Conservation (phyloP, 768 basidiomycete species). For the Amanita brunnescens region DNA sequence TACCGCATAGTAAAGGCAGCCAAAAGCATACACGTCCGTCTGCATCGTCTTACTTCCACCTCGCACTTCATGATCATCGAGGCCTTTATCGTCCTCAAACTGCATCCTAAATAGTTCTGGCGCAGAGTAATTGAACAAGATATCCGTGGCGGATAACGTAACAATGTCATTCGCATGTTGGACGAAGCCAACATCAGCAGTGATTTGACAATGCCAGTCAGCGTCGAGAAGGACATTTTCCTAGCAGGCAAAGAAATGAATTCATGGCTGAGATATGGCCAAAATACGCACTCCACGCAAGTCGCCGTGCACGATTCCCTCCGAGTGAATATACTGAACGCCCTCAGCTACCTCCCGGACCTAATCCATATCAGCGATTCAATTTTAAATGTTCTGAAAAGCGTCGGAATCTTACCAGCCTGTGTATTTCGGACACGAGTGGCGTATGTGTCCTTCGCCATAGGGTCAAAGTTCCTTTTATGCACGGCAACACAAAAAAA, state of each 20-base stretch:
- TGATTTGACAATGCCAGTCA: too few species aligned
- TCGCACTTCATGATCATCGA: too few species aligned
- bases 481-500: not conserved
- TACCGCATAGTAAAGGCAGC: conserved; percentile 1
- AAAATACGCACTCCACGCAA: not conserved
- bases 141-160: not conserved
- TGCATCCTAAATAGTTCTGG: not conserved
- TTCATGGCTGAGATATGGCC: too few species aligned
- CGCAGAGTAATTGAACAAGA: not conserved
- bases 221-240: too few species aligned
- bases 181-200: too few species aligned
- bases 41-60: not conserved
- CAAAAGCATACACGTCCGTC: conserved; percentile 5
- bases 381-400: not conserved
- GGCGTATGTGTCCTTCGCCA: not conserved
- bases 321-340: not conserved
- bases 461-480: not conserved
- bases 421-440: not conserved
- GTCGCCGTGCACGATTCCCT: not conserved
- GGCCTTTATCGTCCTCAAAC: too few species aligned
- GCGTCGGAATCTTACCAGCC: not conserved
- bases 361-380: not conserved
- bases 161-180: too few species aligned
- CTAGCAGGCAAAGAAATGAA: too few species aligned
- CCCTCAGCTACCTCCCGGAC: not conserved